Percentiles rank a stretch among this genome's conserved stretches.
phyloP scores from a whole-genome alignment of 1,284 basidiomycete species.

The Dichomitus squalens region DNA sequence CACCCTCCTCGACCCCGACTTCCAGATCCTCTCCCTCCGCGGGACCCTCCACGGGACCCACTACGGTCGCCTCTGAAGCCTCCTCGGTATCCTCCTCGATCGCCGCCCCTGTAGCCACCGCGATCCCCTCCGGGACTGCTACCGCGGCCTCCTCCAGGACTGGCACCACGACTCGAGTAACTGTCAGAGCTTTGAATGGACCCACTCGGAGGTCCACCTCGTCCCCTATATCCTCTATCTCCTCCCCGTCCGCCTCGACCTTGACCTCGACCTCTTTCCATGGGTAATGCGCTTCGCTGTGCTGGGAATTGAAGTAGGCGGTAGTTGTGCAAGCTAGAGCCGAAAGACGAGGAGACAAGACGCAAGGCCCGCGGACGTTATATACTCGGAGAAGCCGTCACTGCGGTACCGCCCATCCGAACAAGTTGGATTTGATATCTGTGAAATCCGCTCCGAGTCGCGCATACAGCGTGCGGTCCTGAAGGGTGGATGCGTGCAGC shows the following conservation, averaged over 20 bases:
- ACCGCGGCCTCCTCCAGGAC: constrained; percentile 13
- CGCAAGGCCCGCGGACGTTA: not conserved
- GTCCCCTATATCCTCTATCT: constrained; percentile 34
- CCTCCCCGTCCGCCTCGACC: constrained; percentile 32
- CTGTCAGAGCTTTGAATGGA: not conserved
- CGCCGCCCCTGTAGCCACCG: constrained; percentile 33
- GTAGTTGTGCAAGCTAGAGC: not conserved
- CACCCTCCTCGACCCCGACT: constrained; percentile 53
- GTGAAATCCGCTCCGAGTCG: not conserved
- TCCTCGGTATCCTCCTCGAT: constrained; percentile 33
- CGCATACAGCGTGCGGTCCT: not conserved
- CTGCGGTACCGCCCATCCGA: not conserved
- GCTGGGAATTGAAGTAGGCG: not conserved
- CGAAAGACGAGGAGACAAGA: not conserved
- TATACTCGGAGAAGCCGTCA: not conserved
- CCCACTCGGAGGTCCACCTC: not conserved
- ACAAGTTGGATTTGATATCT: not conserved
- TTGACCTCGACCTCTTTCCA: constrained; percentile 28
- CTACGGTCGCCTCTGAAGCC: constrained; percentile 24
- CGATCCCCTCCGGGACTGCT: constrained; percentile 25
- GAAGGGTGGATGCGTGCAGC: too few relatives aligned
- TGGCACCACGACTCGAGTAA: constrained; percentile 8
- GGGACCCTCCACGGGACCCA: constrained; percentile 20
- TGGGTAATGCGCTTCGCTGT: not conserved
- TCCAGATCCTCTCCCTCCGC: not conserved